phyloP scores from a whole-genome alignment of 257 asterid genomes.

The Anisodus tanguticus region DNA sequence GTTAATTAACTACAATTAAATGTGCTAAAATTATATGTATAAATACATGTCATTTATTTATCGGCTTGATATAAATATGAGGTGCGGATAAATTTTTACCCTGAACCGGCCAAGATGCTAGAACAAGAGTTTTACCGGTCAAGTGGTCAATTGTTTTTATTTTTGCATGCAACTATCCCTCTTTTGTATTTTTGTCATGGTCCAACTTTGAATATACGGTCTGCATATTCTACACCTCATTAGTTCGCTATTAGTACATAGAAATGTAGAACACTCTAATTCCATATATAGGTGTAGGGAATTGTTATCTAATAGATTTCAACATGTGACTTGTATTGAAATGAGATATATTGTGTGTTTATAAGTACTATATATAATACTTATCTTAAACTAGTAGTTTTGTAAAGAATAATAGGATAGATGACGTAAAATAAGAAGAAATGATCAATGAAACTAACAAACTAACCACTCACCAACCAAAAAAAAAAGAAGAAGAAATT shows the following conservation, averaged over 20 bases:
- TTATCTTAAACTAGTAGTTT: neutral
- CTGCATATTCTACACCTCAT: neutral
- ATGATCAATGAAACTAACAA: neutral
- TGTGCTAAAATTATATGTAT: no score
- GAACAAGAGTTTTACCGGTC: neutral
- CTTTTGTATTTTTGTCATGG: neutral
- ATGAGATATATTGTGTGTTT: neutral
- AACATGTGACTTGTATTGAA: neutral
- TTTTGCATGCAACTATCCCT: neutral
- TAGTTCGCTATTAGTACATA: neutral
- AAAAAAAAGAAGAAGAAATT: neutral
- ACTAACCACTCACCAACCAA: neutral
- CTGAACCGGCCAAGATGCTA: neutral
- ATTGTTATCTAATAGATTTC: neutral
- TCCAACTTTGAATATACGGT: conserved; percentile 18
- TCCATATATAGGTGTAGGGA: neutral
- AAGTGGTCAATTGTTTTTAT: neutral
- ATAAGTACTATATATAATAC: neutral
- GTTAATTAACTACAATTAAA: no score
- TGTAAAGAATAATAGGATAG: neutral
- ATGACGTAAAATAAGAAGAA: neutral
- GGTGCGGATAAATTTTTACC: no score
- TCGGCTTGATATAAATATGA: no score
- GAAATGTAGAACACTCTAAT: neutral
- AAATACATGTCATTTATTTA: no score